These are phyloP conservation scores for Fusarium continuum DNA, from an alignment of 2,329 filamentous ascomycete genomes.

Conservation along the genomic window DNA sequence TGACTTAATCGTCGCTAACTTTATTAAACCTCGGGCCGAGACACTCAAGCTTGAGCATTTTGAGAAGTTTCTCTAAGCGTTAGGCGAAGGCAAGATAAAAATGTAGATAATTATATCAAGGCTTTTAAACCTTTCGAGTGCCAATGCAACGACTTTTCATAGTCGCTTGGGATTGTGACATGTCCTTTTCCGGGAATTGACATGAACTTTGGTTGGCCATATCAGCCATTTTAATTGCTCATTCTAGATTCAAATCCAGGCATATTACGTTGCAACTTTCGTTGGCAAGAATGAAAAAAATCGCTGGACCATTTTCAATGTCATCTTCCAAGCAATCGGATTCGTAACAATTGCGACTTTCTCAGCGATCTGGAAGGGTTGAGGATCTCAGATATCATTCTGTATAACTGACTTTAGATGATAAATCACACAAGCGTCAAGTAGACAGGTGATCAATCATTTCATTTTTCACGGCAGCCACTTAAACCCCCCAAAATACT, in stretches of 20 bases:
- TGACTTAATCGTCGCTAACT: slow-evolving; percentile 14
- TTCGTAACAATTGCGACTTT: slow-evolving; percentile 66
- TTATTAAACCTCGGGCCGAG: slow-evolving; percentile 26
- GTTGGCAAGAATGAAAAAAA: slow-evolving; percentile 66
- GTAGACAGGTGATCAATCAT: no score
- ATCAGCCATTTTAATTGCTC: slow-evolving; percentile 62
- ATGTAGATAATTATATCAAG: slow-evolving; percentile 72
- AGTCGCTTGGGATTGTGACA: slow-evolving; percentile 64
- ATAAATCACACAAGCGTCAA: no score
- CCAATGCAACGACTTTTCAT: slow-evolving; percentile 53
- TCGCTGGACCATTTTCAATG: slow-evolving; percentile 68
- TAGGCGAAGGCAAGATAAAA: slow-evolving; percentile 49
- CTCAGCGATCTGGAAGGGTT: no score
- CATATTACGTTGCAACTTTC: slow-evolving; percentile 69
- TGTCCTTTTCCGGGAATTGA: slow-evolving; percentile 58
- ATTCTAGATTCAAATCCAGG: slow-evolving; percentile 60
- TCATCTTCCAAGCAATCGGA: slow-evolving; percentile 64
- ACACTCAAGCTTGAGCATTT: slow-evolving; percentile 21
- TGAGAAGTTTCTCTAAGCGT: slow-evolving; percentile 9
- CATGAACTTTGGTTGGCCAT: slow-evolving; percentile 56
- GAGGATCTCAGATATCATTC: no score
- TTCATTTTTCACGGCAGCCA: no score
- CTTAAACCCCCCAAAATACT: no score
- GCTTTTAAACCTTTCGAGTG: slow-evolving; percentile 60
- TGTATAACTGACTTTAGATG: no score